Base-by-base conservation (phyloP, 2,329 filamentous ascomycete genomes). In the Chaetomium olivaceum region DNA sequence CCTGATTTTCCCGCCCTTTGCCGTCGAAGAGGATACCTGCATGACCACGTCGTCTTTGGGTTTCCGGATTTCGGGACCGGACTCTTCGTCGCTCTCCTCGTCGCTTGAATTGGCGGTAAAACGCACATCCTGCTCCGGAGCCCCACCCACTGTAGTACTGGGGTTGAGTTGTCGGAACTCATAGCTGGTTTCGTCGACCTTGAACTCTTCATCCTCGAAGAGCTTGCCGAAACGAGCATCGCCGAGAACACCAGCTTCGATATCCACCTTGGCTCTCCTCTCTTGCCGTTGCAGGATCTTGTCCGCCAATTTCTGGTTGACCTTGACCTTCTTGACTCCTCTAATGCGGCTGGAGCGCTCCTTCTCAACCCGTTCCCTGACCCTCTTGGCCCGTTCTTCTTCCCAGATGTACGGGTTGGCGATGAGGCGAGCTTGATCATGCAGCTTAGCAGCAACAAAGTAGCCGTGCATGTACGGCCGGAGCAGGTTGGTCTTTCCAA, bases 391-490 rank as follows among this genome's bases (percentile, higher is more conserved):
- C 64, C 93, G 87, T 77, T 98, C 92, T 74, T 98, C 92, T 75
- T 97, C 92, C 85, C 91, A 96, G 61, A 96, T 86, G 75, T 96
- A 96, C 0, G 95, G 95, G 78, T 98, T 97, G 58, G 91, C 90
- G 73, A 98, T 97, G 67, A 99, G 81, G 63, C 91, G 85, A 21
- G 95, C 95, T 77, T 99, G 93, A 75, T 99, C 96, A 77, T 99
- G 98, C 29, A 99, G 80, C 74, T 93, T 92, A 73, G 96, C 94
- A 43, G 91, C 92, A 58, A 99, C 93, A 80, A 99, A 99, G 83
- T 95, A 98, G 72, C 95, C 96, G 76, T 99, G 95, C 96, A 99
- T 99, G 76, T 99, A 99, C 52, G 95, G 95, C 54, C 94, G 86
- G 50, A 99, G 82, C 23, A 98, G 81, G 74, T 91, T 95, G 31